Percentiles rank a stretch among this genome's conserved stretches.
phyloP scores from a whole-genome alignment of 2,329 filamentous ascomycete genomes.

The Curvularia lunata region DNA sequence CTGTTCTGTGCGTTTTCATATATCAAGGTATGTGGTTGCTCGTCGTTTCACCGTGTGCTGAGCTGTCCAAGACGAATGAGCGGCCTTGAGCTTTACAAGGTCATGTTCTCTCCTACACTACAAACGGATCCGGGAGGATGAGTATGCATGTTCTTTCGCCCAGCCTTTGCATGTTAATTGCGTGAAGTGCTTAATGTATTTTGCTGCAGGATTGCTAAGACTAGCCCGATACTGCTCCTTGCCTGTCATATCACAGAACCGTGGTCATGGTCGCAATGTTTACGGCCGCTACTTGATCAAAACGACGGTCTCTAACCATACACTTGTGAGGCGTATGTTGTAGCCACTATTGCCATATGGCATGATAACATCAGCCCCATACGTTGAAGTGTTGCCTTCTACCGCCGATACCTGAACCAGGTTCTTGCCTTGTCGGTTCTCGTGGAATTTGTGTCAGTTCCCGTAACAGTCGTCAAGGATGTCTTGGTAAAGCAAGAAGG shows the following conservation, averaged over 20 bases:
- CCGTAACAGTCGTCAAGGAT: background rate
- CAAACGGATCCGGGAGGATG: conserved; percentile 1
- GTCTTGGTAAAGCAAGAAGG: no score
- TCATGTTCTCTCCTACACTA: background rate
- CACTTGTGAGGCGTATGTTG: no score
- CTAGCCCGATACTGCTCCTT: background rate
- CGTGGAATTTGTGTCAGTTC: background rate
- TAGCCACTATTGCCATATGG: no score
- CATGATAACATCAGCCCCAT: no score
- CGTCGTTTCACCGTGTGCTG: conserved; percentile 14
- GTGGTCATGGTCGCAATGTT: background rate
- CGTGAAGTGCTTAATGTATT: background rate
- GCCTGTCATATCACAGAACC: background rate
- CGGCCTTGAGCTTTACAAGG: background rate
- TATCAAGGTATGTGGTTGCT: conserved; percentile 20
- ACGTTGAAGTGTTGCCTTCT: no score
- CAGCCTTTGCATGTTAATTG: background rate
- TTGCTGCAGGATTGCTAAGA: background rate
- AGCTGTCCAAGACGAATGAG: conserved; percentile 11
- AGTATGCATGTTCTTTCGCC: conserved; percentile 5
- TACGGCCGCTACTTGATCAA: background rate
- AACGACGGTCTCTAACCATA: background rate
- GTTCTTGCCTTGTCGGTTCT: background rate
- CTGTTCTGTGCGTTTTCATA: conserved; percentile 1
- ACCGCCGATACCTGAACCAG: background rate